phyloP scores from a whole-genome alignment of 345 rosid species.

The Brassica napus region Da-Ae NC_063447.1:22590001-22590500 shows the following conservation, averaged over 20 bases:
- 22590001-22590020: neutral
- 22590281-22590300: too few species aligned
- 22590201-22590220: neutral
- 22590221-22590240: neutral
- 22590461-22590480: too few species aligned
- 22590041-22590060: neutral
- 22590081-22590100: neutral
- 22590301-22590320: too few species aligned
- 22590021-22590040: neutral
- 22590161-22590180: neutral
- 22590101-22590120: neutral
- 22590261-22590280: neutral
- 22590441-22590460: too few species aligned
- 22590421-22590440: too few species aligned
- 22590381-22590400: too few species aligned
- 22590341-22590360: too few species aligned
- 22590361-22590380: too few species aligned
- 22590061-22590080: neutral
- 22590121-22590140: neutral
- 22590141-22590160: neutral
- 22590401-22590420: too few species aligned
- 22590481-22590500: too few species aligned
- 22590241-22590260: neutral
- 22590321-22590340: too few species aligned
- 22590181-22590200: neutral